Conservation (phyloP, 2,329 filamentous ascomycete species). For the Plectosphaerella plurivora region DNA sequence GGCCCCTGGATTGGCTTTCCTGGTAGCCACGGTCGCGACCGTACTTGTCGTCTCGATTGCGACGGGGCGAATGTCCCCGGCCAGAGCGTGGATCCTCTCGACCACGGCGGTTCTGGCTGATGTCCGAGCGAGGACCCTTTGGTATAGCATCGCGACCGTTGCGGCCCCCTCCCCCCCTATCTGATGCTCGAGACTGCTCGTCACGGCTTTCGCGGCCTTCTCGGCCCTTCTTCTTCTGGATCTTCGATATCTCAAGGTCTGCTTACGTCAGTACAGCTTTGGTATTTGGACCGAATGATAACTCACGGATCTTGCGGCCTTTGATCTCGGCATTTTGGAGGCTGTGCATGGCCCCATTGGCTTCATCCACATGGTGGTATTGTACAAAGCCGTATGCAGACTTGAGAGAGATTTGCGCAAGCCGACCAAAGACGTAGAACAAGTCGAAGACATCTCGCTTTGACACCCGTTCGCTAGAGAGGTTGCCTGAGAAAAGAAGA, state of each 20-base stretch:
- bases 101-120: constrained; percentile 39
- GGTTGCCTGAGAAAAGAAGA: constrained; percentile 59
- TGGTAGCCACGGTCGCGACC: constrained; percentile 39
- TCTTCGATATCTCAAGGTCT: constrained; percentile 89
- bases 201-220: constrained; percentile 31
- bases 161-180: constrained; percentile 39
- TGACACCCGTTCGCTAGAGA: constrained; percentile 87
- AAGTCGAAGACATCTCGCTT: constrained; percentile 92
- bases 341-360: constrained; percentile 66
- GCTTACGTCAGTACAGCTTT: neutral
- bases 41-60: constrained; percentile 60
- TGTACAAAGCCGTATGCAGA: constrained; percentile 97
- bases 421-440: constrained; percentile 77
- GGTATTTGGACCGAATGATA: neutral
- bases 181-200: constrained; percentile 52
- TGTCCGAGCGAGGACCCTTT: constrained; percentile 43
- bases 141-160: constrained; percentile 37
- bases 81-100: constrained; percentile 64
- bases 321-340: constrained; percentile 79
- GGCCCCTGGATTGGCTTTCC: constrained; percentile 46
- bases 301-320: constrained; percentile 90
- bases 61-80: constrained; percentile 54
- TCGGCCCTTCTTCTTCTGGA: constrained; percentile 69
- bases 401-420: constrained; percentile 95
- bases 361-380: constrained; percentile 74